Evolutionary conservation across 2,329 filamentous ascomycete species (phyloP).

Genomic region (Fusarium decemcellulare): DNA sequence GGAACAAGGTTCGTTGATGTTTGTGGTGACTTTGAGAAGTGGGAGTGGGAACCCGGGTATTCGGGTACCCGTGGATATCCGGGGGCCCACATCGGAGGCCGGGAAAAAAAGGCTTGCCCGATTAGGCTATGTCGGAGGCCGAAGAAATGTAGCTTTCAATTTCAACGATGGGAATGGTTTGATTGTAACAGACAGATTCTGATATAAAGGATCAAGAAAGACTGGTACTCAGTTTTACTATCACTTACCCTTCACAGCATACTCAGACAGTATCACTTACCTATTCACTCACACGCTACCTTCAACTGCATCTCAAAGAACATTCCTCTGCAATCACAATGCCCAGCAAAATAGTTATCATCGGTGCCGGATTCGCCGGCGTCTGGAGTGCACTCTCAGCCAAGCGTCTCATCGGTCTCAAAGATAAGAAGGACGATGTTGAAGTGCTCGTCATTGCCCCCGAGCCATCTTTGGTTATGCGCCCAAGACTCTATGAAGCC

Average conservation of each 20-base stretch:
- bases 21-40: neutral
- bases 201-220: too few species aligned
- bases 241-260: neutral
- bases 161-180: too few species aligned
- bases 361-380: slow-evolving; percentile 25
- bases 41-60: slow-evolving; percentile 13
- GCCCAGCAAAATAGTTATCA: slow-evolving; percentile 22
- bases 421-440: slow-evolving; percentile 15
- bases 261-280: neutral
- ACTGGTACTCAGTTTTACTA: too few species aligned
- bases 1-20: neutral
- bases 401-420: slow-evolving; percentile 19
- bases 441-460: slow-evolving; percentile 53
- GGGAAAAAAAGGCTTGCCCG: neutral
- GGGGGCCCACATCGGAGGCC: slow-evolving; percentile 1
- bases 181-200: too few species aligned
- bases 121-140: neutral
- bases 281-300: neutral
- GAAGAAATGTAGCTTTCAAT: too few species aligned
- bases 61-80: slow-evolving; percentile 20
- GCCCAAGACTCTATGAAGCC: slow-evolving; percentile 53
- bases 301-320: neutral
- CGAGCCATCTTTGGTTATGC: slow-evolving; percentile 47
- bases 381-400: slow-evolving; percentile 33
- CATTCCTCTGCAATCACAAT: neutral